A percentile compares a stretch with the other conserved stretches of the same genome.
Evolutionary conservation across 805 yeast genomes (phyloP).

Genomic region (Candida michaelii): DNA sequence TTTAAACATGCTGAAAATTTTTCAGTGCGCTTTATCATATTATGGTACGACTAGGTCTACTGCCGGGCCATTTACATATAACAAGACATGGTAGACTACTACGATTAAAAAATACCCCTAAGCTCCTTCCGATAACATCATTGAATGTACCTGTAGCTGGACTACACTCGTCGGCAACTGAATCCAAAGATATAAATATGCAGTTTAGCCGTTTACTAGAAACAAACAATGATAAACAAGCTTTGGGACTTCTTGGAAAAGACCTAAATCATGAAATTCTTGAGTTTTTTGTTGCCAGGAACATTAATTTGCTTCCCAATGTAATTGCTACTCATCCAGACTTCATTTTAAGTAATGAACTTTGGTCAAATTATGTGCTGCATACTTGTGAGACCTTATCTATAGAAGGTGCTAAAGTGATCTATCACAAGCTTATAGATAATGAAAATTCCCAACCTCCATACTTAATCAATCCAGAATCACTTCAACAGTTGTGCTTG

Average conservation of each 20-base stretch:
- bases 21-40: conserved; percentile 6
- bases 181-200: neutral
- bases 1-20: conserved; percentile 7
- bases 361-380: conserved; percentile 33
- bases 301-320: conserved; percentile 5
- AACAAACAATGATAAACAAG: conserved; percentile 1
- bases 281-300: conserved; percentile 11
- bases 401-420: conserved; percentile 26
- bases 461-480: conserved; percentile 30
- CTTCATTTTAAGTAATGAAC: conserved; percentile 19
- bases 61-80: neutral
- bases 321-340: conserved; percentile 7
- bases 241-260: conserved; percentile 4
- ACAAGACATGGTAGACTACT: neutral
- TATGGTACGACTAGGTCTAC: conserved; percentile 2
- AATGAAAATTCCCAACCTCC: conserved; percentile 21
- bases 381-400: conserved; percentile 21
- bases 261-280: conserved; percentile 11
- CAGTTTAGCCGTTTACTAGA: conserved; percentile 4
- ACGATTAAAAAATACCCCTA: neutral
- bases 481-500: conserved; percentile 25
- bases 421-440: conserved; percentile 38
- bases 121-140: neutral
- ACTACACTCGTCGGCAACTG: neutral
- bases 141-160: neutral